Conservation (phyloP, 2,329 filamentous ascomycete genomes). For the Zarea fungicola region DNA sequence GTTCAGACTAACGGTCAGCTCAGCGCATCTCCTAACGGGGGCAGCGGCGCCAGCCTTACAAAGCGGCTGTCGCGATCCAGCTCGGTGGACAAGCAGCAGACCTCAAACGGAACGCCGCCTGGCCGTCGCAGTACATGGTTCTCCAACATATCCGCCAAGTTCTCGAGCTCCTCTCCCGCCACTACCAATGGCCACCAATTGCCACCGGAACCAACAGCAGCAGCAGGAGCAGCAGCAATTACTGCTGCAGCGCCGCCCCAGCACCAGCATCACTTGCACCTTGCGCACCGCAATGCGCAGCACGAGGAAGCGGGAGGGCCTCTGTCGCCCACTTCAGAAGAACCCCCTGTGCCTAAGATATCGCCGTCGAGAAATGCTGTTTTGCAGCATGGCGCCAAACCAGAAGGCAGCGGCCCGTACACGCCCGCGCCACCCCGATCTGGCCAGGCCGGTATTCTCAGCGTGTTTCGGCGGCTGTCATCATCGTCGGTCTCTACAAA, state of each 20-base stretch:
- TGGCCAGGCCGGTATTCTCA: slow-evolving; percentile 67
- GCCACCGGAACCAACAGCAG: slow-evolving; percentile 15
- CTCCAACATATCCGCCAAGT: slow-evolving; percentile 86
- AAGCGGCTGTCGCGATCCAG: slow-evolving; percentile 28
- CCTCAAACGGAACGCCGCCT: slow-evolving; percentile 29
- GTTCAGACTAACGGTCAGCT: slow-evolving; percentile 19
- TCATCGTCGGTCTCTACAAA: slow-evolving; percentile 48
- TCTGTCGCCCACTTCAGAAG: slow-evolving; percentile 25
- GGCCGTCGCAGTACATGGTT: slow-evolving; percentile 80
- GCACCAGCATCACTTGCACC: slow-evolving; percentile 3
- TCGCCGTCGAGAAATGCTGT: slow-evolving; percentile 53
- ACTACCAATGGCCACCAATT: slow-evolving; percentile 25
- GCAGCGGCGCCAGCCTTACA: slow-evolving; percentile 18
- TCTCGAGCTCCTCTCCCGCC: slow-evolving; percentile 55
- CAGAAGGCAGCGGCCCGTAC: slow-evolving; percentile 60
- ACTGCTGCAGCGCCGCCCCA: too few relatives aligned
- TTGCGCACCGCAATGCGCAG: slow-evolving; percentile 21
- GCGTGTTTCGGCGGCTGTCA: slow-evolving; percentile 76
- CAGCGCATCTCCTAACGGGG: slow-evolving; percentile 19
- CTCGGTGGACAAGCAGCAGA: slow-evolving; percentile 30
- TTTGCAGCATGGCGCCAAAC: slow-evolving; percentile 50
- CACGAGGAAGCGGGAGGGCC: slow-evolving; percentile 29
- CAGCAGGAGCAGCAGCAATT: too few relatives aligned
- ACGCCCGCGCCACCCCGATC: slow-evolving; percentile 69
- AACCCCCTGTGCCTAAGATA: slow-evolving; percentile 44